phyloP scores from a whole-genome alignment of 257 asterid species.

The Ocimum tenuiflorum region DNA sequence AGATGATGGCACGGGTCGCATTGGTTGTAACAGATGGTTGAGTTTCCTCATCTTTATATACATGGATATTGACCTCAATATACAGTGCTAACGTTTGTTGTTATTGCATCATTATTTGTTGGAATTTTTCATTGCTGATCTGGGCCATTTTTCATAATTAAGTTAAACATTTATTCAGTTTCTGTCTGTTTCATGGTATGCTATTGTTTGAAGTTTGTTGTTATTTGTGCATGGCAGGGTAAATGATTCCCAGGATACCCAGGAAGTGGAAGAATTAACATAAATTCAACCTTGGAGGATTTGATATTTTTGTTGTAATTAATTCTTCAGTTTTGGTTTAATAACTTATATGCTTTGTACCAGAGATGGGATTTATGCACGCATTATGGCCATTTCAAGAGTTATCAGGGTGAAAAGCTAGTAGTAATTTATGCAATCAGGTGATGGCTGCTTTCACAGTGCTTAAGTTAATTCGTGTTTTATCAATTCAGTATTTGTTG shows the following conservation, averaged over 20 bases:
- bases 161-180: not conserved
- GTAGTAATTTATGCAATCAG: constrained; percentile 64
- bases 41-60: not conserved
- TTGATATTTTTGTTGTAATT: not conserved
- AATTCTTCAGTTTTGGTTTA: not conserved
- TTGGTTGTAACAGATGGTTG: constrained; percentile 74
- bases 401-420: constrained; percentile 53
- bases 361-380: constrained; percentile 71
- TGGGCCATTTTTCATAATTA: not conserved
- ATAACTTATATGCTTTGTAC: not conserved
- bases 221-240: constrained; percentile 44
- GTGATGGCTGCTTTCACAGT: constrained; percentile 27
- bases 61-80: not conserved
- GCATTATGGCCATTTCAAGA: constrained; percentile 67
- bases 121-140: no score
- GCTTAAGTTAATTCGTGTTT: not conserved
- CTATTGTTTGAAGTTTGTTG: not conserved
- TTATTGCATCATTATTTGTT: not conserved
- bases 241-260: constrained; percentile 59
- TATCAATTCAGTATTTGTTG: not conserved
- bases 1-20: constrained; percentile 91
- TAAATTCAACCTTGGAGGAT: constrained; percentile 20
- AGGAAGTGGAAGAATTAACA: constrained; percentile 57
- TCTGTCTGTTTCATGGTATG: not conserved
- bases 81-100: not conserved